Percentiles rank a stretch among this genome's conserved stretches.
These are phyloP conservation scores for Tricholoma saponaceum DNA, from an alignment of 768 basidiomycete species.

Conservation along the genomic window DNA sequence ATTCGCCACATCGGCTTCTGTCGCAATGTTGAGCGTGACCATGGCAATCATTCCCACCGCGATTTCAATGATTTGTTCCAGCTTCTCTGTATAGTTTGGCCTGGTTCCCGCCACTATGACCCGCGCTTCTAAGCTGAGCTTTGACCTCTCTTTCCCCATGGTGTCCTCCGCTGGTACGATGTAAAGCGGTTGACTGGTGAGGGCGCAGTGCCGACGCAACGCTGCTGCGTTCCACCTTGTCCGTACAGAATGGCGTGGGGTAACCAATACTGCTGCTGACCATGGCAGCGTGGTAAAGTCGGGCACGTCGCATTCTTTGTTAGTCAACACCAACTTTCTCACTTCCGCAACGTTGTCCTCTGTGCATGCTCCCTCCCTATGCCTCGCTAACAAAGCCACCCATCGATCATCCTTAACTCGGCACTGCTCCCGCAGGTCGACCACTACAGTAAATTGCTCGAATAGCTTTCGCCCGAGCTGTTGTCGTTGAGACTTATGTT, in stretches of 20 bases:
- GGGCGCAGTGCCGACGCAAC: neutral
- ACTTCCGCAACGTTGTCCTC: neutral
- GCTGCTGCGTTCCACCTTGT: neutral
- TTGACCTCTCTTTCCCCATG: neutral
- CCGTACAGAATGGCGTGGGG: neutral
- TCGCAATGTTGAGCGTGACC: slow-evolving; percentile 31
- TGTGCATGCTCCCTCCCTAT: neutral
- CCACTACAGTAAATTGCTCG: neutral
- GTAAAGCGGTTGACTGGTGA: neutral
- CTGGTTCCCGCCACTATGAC: slow-evolving; percentile 3
- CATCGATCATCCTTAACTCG: neutral
- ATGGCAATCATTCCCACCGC: slow-evolving; percentile 35
- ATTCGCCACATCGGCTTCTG: slow-evolving; percentile 36
- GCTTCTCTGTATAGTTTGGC: slow-evolving; percentile 11
- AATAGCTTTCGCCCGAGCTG: neutral
- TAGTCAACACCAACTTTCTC: neutral
- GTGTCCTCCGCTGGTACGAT: slow-evolving; percentile 23
- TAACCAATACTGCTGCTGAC: neutral
- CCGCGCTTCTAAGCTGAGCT: neutral
- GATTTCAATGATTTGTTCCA: slow-evolving; percentile 21
- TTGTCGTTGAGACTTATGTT: no score
- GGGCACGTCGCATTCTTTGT: neutral
- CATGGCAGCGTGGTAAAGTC: neutral
- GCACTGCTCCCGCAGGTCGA: neutral
- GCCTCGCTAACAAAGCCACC: neutral